A percentile compares a stretch with the other conserved stretches of the same genome.
Evolutionary conservation across 768 basidiomycete genomes (phyloP).

Genomic region (Leccinum incarnatum): DNA sequence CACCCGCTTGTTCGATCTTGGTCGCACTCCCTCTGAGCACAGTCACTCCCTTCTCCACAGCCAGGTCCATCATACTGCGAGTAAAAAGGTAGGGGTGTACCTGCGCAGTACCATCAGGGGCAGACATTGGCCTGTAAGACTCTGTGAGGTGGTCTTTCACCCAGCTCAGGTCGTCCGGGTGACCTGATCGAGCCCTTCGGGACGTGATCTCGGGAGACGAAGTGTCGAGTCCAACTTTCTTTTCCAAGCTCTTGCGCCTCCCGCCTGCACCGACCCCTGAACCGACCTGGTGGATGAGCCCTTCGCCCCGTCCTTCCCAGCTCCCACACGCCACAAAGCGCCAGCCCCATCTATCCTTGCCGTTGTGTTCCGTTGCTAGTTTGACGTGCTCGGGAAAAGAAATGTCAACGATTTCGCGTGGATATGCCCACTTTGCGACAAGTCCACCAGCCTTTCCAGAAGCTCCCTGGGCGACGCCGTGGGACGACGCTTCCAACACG

Average conservation of each 20-base stretch:
- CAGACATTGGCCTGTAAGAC: constrained; percentile 56
- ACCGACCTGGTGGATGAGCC: constrained; percentile 13
- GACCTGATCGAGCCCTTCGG: constrained; percentile 31
- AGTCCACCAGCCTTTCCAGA: constrained; percentile 86
- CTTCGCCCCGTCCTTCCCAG: constrained; percentile 66
- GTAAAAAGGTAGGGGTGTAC: constrained; percentile 78
- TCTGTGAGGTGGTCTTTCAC: constrained; percentile 56
- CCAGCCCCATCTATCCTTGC: constrained; percentile 79
- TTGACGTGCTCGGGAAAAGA: constrained; percentile 67
- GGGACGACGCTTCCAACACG: constrained; percentile 66
- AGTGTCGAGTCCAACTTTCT: constrained; percentile 46
- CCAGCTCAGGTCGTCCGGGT: constrained; percentile 55
- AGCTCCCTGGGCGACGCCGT: constrained; percentile 72
- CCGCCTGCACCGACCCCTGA: constrained; percentile 31
- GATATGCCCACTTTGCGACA: constrained; percentile 83
- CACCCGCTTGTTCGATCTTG: constrained; percentile 41
- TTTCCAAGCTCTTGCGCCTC: constrained; percentile 49
- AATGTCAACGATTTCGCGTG: constrained; percentile 62
- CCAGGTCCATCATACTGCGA: constrained; percentile 64
- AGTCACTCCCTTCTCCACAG: constrained; percentile 50
- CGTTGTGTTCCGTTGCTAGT: constrained; percentile 67
- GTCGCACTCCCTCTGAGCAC: constrained; percentile 48
- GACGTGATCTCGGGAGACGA: constrained; percentile 2
- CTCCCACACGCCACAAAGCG: constrained; percentile 68
- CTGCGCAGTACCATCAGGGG: constrained; percentile 60